Base-by-base conservation (phyloP, 148 eudicot genomes). In the Hydrangea macrophylla region DNA sequence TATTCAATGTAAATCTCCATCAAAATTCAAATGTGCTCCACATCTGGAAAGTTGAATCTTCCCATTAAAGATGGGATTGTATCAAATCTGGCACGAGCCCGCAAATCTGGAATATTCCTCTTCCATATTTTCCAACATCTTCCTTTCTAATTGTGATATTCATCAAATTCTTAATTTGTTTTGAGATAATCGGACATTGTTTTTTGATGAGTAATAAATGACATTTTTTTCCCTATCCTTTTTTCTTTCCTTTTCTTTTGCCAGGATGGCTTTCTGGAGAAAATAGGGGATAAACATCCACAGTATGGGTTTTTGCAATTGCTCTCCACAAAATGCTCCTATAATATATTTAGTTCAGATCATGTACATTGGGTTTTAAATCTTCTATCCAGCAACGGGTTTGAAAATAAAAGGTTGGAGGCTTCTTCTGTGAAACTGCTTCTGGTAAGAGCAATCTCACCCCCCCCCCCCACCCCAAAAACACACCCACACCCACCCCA, bases 341-440 rank as follows among this genome's bases (percentile, higher is more conserved):
- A 82, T 75, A 89, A 77, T 70, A 77, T 94, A 64, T 94, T 94
- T 76, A 68, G 88, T 73, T 77, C 79, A 13, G 91, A 91, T 79
- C 87, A 88, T 51, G 86, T 91, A 55, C 74, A 64, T 32, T 84
- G 75, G 65, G 81, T 91, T 63, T 50, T 91, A 58, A 84, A 87
- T 74, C 78, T 74, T 75, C 74, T 86, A 56, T 71, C 76, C 51
- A 48, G 71, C 67, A 76, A 70, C 58, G 74, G 62, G 58, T 67
- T 73, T 44, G 75, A 68, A 61, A 67, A 78, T 60, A 62, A 78
- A 61, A 39, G 44, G 37, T 57, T 75, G 61, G 72, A 76, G 65
- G 81, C 75, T 45, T 73, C 83, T 62, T 63, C 82, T 33, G 50
- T 82, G 68, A 75, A 84, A 63, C 90, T 94, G 57, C 85, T 94